Base-by-base conservation (phyloP, 2,329 filamentous ascomycete genomes). In the Aspergillus pseudoterreus region DNA sequence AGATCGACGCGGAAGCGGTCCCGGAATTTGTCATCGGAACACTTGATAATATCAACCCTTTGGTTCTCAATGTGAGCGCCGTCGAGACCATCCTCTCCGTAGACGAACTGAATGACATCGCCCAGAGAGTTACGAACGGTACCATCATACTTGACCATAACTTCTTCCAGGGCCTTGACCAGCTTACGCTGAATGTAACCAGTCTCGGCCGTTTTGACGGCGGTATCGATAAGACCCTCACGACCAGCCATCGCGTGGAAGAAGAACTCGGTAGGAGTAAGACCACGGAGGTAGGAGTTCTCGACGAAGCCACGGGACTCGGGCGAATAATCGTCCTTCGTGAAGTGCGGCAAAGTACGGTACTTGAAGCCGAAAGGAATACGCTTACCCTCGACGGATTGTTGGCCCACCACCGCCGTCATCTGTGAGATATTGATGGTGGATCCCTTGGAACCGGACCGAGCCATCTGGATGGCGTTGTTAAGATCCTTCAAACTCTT, bases 201-300 rank as follows among this genome's bases (percentile, higher is more conserved):
- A 52, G 95, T 99, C 74, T 99, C 95, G 17, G 94, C 94, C 59
- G 94, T 99, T 82, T 99, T 99, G 75, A 99, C 95, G 60, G 94
- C 94, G 47, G 94, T 99, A 81, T 99, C 94, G 63, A 99, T 99
- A 50, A 99, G 81, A 95, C 94, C 94, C 76, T 99, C 94, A 78
- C 94, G 86, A 90, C 94, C 94, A 80, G 94, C 94, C 94, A 99
- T 99, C 68, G 94, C 94, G 82, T 99, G 94, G 82, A 99, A 99
- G 78, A 96, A 99, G 76, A 99, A 99, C 63, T 99, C 94, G 1
- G 89, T 87, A 0, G 94, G 94, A 0, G 95, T 99, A 53, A 99
- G 77, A 50, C 94, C 94, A 78, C 94, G 89, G 11, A 99, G 83
- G 64, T 99, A 99, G 0, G 94, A 99, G 75, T 99, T 99, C 73